These are phyloP conservation scores for Hyphopichia buzzinii DNA, from an alignment of 1,139 yeast species.

Conservation along the genomic window DNA sequence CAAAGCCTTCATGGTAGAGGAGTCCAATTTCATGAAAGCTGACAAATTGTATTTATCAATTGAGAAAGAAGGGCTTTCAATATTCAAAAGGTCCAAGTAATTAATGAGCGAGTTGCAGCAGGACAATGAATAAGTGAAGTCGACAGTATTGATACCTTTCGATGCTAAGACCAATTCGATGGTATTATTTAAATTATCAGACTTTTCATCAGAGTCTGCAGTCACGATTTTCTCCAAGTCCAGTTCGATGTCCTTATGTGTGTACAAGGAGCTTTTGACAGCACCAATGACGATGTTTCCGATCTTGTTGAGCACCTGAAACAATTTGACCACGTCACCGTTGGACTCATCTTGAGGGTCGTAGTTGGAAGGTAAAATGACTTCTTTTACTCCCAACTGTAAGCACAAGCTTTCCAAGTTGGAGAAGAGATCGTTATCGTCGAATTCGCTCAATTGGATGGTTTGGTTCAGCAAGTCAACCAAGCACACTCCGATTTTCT, in stretches of 20 bases:
- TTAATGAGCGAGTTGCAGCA: constrained; percentile 63
- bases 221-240: constrained; percentile 68
- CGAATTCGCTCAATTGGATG: constrained; percentile 75
- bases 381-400: constrained; percentile 87
- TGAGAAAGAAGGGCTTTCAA: constrained; percentile 43
- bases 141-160: constrained; percentile 46
- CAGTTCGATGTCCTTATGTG: constrained; percentile 63
- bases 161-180: constrained; percentile 59
- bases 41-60: constrained; percentile 68
- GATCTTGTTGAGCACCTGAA: constrained; percentile 62
- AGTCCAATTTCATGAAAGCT: constrained; percentile 83
- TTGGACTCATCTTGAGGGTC: constrained; percentile 31
- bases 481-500: constrained; percentile 73
- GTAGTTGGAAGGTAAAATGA: constrained; percentile 55
- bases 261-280: constrained; percentile 55
- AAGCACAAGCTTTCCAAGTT: constrained; percentile 82
- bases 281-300: constrained; percentile 73
- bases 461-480: constrained; percentile 68
- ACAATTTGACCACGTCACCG: constrained; percentile 47
- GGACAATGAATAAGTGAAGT: constrained; percentile 31
- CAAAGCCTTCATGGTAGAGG: constrained; percentile 84
- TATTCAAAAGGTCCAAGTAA: constrained; percentile 62
- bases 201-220: constrained; percentile 20
- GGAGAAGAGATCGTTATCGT: constrained; percentile 83
- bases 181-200: constrained; percentile 22